These are phyloP conservation scores for Aspergillus puulaauensis DNA, from an alignment of 2,329 filamentous ascomycete genomes.

Conservation along the genomic window DNA sequence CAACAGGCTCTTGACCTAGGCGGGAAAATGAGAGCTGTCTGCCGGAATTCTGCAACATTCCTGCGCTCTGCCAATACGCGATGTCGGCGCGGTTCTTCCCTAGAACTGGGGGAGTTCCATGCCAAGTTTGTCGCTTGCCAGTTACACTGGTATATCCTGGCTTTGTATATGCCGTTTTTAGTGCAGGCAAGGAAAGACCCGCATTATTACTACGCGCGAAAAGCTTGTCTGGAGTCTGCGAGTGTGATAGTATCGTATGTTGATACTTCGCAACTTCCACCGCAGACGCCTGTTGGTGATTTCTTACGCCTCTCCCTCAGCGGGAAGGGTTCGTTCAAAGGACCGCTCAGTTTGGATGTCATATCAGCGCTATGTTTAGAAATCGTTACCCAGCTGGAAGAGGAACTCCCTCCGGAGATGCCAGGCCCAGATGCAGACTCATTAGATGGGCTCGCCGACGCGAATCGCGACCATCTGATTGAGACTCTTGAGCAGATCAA, in stretches of 20 bases:
- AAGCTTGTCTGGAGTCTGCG: no score
- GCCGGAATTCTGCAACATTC: background rate
- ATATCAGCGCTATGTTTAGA: no score
- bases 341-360: no score
- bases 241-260: no score
- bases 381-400: no score
- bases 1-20: conserved; percentile 1
- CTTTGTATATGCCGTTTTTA: conserved; percentile 15
- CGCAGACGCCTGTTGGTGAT: no score
- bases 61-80: background rate
- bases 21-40: background rate
- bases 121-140: conserved; percentile 10
- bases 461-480: conserved; percentile 18
- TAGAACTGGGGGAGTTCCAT: background rate
- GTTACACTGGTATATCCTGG: conserved; percentile 14
- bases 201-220: background rate
- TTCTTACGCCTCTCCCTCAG: no score
- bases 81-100: no score
- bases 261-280: no score
- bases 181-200: conserved; percentile 16
- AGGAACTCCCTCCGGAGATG: background rate
- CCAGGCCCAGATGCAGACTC: background rate
- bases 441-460: conserved; percentile 16
- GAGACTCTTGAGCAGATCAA: conserved; percentile 17
- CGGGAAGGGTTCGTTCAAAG: no score